Evolutionary conservation across 2,329 filamentous ascomycete species (phyloP), one percentile per base, ranked within the genome.

Genomic region (Ophiostoma fasciatum): DNA sequence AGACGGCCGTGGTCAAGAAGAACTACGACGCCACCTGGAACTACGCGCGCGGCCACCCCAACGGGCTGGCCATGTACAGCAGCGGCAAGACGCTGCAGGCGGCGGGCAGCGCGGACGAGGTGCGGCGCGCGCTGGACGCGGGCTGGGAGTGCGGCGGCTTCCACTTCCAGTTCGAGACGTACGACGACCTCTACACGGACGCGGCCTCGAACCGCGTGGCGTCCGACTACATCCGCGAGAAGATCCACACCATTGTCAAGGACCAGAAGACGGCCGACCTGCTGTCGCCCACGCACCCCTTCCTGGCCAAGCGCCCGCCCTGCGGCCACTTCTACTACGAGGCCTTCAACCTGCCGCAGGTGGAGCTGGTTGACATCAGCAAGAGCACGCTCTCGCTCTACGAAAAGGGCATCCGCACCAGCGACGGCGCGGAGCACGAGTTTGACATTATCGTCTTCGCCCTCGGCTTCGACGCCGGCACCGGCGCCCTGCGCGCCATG

Each of bases 241-340:
- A 61, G 45, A 59, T 60, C 17, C 50, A 53, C 10, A 41, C 43
- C 14, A 46, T 52, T 7, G 42, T 58, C 28, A 40, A 56, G 13
- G 57, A 62, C 39, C 55, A 55, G 1, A 42, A 40, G 9, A 49
- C 53, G 28, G 52, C 53, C 4, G 51, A 56, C 13, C 51, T 51
- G 33, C 47, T 60, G 10, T 52, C 52, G 11, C 57, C 57, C 2
- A 55, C 50, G 33, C 60, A 70, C 36, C 52, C 55, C 4, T 69
- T 61, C 45, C 61, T 60, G 8, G 55, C 52, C 4, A 65, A 63
- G 41, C 56, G 64, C 0, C 55, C 59, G 0, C 59, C 56, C 0
- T 53, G 69, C 0, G 66, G 70, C 36, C 52, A 58, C 19, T 51
- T 52, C 5, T 71, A 67, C 45, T 68, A 62, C 41, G 62, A 72